Base-by-base conservation (phyloP, 345 rosid genomes). In the Abelmoschus esculentus region DNA sequence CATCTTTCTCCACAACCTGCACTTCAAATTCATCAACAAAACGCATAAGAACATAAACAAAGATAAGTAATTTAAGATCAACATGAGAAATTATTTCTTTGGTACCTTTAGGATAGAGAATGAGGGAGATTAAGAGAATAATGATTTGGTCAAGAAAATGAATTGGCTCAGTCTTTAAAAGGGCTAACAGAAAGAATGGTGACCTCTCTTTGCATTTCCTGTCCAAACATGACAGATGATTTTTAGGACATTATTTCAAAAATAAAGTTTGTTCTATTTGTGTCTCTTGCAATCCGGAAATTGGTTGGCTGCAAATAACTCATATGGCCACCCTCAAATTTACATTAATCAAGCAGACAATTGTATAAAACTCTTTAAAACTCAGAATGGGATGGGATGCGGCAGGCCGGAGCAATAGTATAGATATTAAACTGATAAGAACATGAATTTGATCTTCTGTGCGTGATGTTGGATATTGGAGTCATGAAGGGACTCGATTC, bases 401-500 rank as follows among this genome's bases (percentile, higher is more conserved):
- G 14, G 14, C 49, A 44, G 49, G 49, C 49, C 49, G 13, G 49
- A 11, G 49, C 14, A 44, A 44, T 10, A 44, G 49, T 44, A 14
- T 14, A 44, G 77, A 82, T 79, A 75, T 82, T 79, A 82, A 79
- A 82, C 81, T 77, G 83, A 82, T 82, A 77, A 82, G 73, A 82
- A 82, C 80, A 77, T 76, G 80, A 73, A 75, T 83, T 38, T 38
- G 7, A 34, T 34, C 38, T 34, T 34, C 38, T 7, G 38, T 34
- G 38, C 38, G 5, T 34, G 38, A 34, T 34, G 38, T 34, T 6
- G 7, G 38, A 34, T 34, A 34, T 34, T 34, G 38, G 38, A 34
- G 38, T 34, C 7, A 34, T 34, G 38, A 34, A 34, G 0, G 1
- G 7, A 34, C 38, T 34, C 38, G 38, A 6, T 34, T 34, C 38